Base-by-base conservation (phyloP, 2,329 filamentous ascomycete species). In the Sordariomycetes sp. region DNA sequence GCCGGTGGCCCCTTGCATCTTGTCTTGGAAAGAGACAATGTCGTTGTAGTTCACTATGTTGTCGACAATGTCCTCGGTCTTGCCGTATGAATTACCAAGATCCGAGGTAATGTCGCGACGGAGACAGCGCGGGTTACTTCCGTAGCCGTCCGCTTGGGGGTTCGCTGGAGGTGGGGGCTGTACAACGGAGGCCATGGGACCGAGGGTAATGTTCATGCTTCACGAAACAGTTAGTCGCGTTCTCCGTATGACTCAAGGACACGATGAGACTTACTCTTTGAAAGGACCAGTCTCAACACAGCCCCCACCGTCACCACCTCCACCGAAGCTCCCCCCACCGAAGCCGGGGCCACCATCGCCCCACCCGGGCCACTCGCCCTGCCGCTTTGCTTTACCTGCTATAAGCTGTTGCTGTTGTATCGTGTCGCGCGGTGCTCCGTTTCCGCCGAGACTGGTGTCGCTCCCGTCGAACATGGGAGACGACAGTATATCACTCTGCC, bases 381-480 rank as follows among this genome's bases (percentile, higher is more conserved):
- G 53, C 12, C 53, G 63, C 55, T 65, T 50, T n/a, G n/a, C n/a
- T 24, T 35, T 45, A 17, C 50, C 24, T 2, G 58, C 42, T 13
- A 20, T 39, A 22, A 25, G 25, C 12, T 36, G 15, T 34, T 50
- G 48, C 55, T 57, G 53, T 8, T n/a, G 17, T 10, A 8, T 15
- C n/a, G 24, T 17, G n/a, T 51, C 17, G 6, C 34, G 20, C 3
- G 56, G 56, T 13, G 65, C 59, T 24, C 78, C 77, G 59, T 80
- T 74, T 22, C 77, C 75, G 28, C 72, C 72, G 69, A 80, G 66
- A 56, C 72, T 75, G 54, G 73, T 76, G 28, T 71, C 72, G 60
- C 74, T 76, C 54, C 80, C 80, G 61, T 80, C 77, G 59, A 84
- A 81, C 54, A 81, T 64, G 15, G 78, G 75, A 0, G 77, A 79